Evolutionary conservation across 768 basidiomycete species (phyloP), one percentile per base, ranked within the genome.

Genomic region (Hirschioporus abietinus): DNA sequence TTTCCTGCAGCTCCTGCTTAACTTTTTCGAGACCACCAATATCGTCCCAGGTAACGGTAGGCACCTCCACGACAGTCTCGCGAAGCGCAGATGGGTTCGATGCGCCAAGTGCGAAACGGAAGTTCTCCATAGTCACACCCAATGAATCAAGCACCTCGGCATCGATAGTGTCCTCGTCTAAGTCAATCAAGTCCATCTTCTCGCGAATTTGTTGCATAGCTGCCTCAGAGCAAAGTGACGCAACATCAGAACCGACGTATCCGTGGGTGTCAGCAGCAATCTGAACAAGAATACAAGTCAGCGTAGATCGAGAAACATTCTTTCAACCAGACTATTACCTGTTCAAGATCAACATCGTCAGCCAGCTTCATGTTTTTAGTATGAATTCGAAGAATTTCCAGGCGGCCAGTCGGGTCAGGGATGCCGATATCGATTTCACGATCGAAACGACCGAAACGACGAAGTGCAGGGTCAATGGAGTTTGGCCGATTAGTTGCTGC

Each of bases 121-220:
- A 99, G 84, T 99, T 99, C 74, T 99, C 97, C 96, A 98, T 98
- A 30, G 97, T 99, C 71, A 99, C 96, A 70, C 97, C 97, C 63
- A 99, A 92, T 7, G 96, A 93, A 79, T 99, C 97, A 65, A 99
- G 91, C 1, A 99, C 96, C 78, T 99, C 97, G 8, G 97, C 97
- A 73, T 99, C 97, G 74, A 99, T 99, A 63, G 96, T 98, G 75
- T 99, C 97, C 78, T 96, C 93, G 69, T 95, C 94, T 34, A 96
- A 86, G 76, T 96, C 95, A 70, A 96, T 95, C 71, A 95, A 80
- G 71, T 98, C 96, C 96, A 99, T 99, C 88, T 99, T 99, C 81
- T 99, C 97, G 76, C 97, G 93, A 70, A 99, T 99, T 77, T 99
- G 97, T 82, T 99, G 97, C 97, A 99, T 99, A 60, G 97, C 97